These are phyloP conservation scores for Cercospora zeina DNA, from an alignment of 2,329 filamentous ascomycete genomes.

Conservation along the genomic window DNA sequence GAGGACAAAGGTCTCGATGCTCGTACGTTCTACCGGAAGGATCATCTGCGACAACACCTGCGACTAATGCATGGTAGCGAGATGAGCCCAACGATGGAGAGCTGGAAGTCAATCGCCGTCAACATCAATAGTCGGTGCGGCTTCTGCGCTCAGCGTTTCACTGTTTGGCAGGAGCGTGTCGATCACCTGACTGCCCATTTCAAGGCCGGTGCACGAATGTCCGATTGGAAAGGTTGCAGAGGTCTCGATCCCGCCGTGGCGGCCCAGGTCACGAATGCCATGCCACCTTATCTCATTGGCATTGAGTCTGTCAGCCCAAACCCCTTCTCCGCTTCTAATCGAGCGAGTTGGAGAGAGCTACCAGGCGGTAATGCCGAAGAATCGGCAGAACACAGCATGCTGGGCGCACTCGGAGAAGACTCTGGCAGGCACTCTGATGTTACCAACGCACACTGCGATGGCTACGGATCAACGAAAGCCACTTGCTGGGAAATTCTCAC, in stretches of 20 bases:
- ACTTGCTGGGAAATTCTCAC: constrained; percentile 56
- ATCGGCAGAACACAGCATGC: constrained; percentile 9
- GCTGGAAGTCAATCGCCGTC: constrained; percentile 59
- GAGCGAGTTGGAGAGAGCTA: constrained; percentile 28
- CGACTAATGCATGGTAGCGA: constrained; percentile 63
- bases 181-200: constrained; percentile 59
- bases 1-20: constrained; percentile 66
- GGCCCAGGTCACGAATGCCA: constrained; percentile 52
- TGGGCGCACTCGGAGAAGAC: constrained; percentile 8
- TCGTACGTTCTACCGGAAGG: constrained; percentile 63
- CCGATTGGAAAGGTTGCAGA: constrained; percentile 57
- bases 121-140: constrained; percentile 58
- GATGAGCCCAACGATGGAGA: constrained; percentile 63
- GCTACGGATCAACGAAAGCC: constrained; percentile 24
- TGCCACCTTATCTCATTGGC: constrained; percentile 55
- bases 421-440: constrained; percentile 13
- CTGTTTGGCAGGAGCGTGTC: constrained; percentile 53
- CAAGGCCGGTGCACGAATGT: constrained; percentile 55
- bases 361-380: constrained; percentile 3
- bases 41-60: constrained; percentile 63
- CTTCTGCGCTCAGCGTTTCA: constrained; percentile 53
- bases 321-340: constrained; percentile 50
- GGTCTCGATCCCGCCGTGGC: constrained; percentile 53
- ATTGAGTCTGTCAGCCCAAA: constrained; percentile 49
- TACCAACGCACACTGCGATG: constrained; percentile 17